phyloP scores from a whole-genome alignment of 192 early-diverging fungal species.

The Rhizoclosmatium globosum region DNA sequence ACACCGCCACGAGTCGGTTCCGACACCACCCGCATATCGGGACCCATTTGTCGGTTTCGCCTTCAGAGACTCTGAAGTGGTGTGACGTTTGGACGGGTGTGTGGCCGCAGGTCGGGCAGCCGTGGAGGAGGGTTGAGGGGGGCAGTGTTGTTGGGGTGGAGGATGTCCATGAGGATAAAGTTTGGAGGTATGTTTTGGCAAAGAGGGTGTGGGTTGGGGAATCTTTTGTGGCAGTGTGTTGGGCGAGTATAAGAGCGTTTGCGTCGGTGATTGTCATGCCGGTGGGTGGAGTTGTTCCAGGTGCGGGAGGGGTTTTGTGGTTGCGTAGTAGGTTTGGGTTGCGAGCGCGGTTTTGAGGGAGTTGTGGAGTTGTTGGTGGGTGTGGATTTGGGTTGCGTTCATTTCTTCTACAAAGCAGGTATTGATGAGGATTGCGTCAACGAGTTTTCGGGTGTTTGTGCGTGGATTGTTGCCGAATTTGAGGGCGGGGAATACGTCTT shows the following conservation, averaged over 20 bases:
- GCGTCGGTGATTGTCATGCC: not conserved
- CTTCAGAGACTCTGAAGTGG: constrained; percentile 56
- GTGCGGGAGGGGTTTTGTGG: not conserved
- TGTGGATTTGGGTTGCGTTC: constrained; percentile 54
- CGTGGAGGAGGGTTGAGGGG: not conserved
- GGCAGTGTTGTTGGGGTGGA: constrained; percentile 3
- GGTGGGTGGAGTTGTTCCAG: not conserved
- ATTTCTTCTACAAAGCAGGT: constrained; percentile 92
- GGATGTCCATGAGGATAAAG: constrained; percentile 16
- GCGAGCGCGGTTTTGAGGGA: constrained; percentile 4
- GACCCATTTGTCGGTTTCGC: constrained; percentile 50
- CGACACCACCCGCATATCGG: constrained; percentile 80
- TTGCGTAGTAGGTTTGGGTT: not conserved
- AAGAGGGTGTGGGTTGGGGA: constrained; percentile 26
- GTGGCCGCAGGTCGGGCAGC: constrained; percentile 22
- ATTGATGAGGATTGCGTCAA: constrained; percentile 92
- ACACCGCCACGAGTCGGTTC: constrained; percentile 89
- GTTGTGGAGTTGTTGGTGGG: not conserved
- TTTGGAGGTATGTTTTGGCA: constrained; percentile 34
- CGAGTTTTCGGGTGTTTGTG: constrained; percentile 85
- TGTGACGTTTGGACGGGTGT: constrained; percentile 20
- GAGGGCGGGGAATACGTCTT: constrained; percentile 92
- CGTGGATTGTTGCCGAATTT: constrained; percentile 84
- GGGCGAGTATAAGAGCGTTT: not conserved
- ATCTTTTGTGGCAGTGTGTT: not conserved